Evolutionary conservation across 331 rosid genomes (phyloP), one percentile per base, ranked within the genome.

Genomic region (Spiraea crenata): DNA sequence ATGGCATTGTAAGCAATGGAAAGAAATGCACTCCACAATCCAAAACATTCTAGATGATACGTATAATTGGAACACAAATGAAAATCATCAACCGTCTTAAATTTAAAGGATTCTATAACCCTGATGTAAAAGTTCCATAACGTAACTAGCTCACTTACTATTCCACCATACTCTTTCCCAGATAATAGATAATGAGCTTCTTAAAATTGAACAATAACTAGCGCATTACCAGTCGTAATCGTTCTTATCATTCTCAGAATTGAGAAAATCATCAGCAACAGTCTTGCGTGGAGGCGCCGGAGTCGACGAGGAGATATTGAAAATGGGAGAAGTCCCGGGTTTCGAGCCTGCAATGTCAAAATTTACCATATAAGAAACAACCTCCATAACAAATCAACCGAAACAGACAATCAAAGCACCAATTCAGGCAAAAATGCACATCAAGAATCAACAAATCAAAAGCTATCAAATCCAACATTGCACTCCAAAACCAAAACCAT

Each of bases 191-290:
- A 25, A 25, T 2, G 31, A 25, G 31, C 31, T 25, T 25, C 31
- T 25, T 25, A 25, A 25, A 25, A 25, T 0, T 25, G 31, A 25
- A 25, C 31, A 25, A 25, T 25, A 25, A 64, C 14, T 35, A 52
- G 8, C 67, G 59, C 78, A 75, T 80, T 85, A 95, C 99, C 99
- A 95, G 39, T 95, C 99, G 82, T 91, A 95, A 55, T 95, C 99
- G 74, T 95, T 91, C 82, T 95, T 95, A 84, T 95, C 97, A 73
- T 76, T 87, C 41, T 95, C 97, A 2, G 88, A 87, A 84, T 95
- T 88, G 81, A 95, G 96, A 77, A 95, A 91, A 74, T 95, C 99
- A 75, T 95, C 97, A 64, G 92, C 84, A 59, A 85, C 90, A 31
- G 84, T 85, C 87, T 89, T 95, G n/a, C 91, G 89, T 12, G 78